Conservation (phyloP, 208 protist genomes). For the Leishmania martiniquensis region DNA sequence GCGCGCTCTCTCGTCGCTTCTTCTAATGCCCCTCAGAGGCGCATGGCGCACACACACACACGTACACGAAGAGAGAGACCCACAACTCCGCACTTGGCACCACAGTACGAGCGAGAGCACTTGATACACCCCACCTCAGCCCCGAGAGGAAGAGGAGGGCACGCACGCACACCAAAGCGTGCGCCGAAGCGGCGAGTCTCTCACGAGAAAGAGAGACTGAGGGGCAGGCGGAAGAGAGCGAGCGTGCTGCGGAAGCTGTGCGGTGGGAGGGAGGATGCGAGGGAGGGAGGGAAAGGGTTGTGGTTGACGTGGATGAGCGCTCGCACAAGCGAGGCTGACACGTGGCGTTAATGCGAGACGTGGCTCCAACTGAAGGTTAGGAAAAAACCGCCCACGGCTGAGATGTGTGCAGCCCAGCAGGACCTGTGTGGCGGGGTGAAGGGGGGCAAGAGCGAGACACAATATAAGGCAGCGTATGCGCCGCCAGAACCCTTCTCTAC, state of each 20-base stretch:
- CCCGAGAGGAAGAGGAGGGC: neutral
- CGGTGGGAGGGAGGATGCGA: neutral
- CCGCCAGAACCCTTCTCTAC: neutral
- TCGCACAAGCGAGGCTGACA: neutral
- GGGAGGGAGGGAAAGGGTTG: neutral
- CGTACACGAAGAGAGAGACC: no score
- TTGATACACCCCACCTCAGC: no score
- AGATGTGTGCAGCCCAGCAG: neutral
- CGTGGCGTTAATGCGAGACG: neutral
- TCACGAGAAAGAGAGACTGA: neutral
- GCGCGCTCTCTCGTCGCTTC: neutral
- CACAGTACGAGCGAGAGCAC: no score
- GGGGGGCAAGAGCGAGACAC: neutral
- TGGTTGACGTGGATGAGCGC: neutral
- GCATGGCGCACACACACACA: no score
- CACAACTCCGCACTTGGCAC: no score
- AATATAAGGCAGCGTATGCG: neutral
- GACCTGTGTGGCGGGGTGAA: neutral
- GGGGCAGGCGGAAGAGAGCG: neutral
- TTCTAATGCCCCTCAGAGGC: no score
- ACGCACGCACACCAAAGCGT: neutral
- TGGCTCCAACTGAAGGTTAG: neutral
- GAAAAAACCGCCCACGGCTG: neutral
- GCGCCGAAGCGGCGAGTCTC: neutral
- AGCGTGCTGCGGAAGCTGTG: neutral